These are phyloP conservation scores for Trichophyton benhamiae DNA, from an alignment of 2,329 filamentous ascomycete species.

Conservation along the genomic window DNA sequence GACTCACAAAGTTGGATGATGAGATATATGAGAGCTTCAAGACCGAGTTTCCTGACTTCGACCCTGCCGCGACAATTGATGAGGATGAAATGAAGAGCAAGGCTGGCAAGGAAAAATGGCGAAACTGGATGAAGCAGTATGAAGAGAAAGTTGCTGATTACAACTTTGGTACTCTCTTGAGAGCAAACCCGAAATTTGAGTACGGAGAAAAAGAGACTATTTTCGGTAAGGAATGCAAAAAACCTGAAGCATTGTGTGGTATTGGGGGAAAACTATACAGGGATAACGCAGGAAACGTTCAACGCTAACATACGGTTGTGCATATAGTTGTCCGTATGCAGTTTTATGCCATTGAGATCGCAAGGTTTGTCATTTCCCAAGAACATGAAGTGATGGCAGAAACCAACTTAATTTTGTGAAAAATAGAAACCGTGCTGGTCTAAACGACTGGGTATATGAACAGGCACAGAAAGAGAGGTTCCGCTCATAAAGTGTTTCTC, in stretches of 20 bases:
- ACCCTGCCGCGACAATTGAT: slow-evolving; percentile 65
- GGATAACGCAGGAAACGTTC: not conserved
- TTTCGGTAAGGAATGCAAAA: slow-evolving; percentile 53
- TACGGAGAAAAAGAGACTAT: slow-evolving; percentile 85
- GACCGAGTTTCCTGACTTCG: slow-evolving; percentile 82
- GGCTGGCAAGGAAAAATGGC: slow-evolving; percentile 83
- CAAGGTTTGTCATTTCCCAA: slow-evolving; percentile 40
- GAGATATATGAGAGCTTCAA: slow-evolving; percentile 86
- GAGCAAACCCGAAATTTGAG: slow-evolving; percentile 63
- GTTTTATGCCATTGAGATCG: slow-evolving; percentile 68
- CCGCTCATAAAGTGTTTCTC: slow-evolving; percentile 3
- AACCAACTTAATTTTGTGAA: not conserved
- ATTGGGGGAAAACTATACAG: not conserved
- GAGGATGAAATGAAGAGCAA: slow-evolving; percentile 99
- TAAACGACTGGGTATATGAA: slow-evolving; percentile 98
- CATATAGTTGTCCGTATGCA: slow-evolving; percentile 57
- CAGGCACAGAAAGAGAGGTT: slow-evolving; percentile 45
- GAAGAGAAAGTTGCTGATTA: slow-evolving; percentile 93
- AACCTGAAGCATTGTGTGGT: not conserved
- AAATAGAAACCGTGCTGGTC: slow-evolving; percentile 61
- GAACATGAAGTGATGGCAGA: no score
- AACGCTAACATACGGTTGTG: not conserved
- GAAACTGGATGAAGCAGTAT: slow-evolving; percentile 85
- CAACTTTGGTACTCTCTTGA: slow-evolving; percentile 93
- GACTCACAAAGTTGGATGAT: slow-evolving; percentile 87